Evolutionary conservation across 2,329 filamentous ascomycete species (phyloP).

Genomic region (Didymellaceae sp.): DNA sequence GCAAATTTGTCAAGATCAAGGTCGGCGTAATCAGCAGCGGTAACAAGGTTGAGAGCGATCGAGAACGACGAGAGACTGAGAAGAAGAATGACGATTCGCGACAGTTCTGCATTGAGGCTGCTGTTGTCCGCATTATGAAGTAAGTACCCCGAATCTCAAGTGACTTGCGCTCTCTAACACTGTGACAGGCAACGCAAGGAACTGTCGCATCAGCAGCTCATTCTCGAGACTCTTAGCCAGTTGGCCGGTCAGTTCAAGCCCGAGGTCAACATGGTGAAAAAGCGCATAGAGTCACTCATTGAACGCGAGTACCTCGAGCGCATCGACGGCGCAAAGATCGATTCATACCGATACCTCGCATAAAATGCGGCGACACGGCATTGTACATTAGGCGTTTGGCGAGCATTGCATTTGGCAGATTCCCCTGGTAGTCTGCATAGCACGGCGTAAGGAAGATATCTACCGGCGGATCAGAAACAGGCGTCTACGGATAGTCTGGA

Average conservation of each 20-base stretch:
- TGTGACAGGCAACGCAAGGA: slow-evolving; percentile 72
- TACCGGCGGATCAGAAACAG: background rate
- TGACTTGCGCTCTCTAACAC: slow-evolving; percentile 22
- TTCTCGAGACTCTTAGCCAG: slow-evolving; percentile 75
- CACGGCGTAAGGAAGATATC: slow-evolving; percentile 13
- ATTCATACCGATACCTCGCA: slow-evolving; percentile 75
- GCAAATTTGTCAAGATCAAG: slow-evolving; percentile 86
- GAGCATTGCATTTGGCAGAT: slow-evolving; percentile 19
- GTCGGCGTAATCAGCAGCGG: slow-evolving; percentile 80
- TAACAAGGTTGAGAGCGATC: slow-evolving; percentile 81
- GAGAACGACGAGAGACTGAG: slow-evolving; percentile 72
- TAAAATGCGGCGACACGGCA: slow-evolving; percentile 44
- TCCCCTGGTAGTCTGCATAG: slow-evolving; percentile 11
- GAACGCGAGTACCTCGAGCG: slow-evolving; percentile 79
- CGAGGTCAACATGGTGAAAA: slow-evolving; percentile 79
- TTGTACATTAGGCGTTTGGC: slow-evolving; percentile 14
- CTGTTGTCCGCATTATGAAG: slow-evolving; percentile 86
- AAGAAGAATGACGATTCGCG: slow-evolving; percentile 76
- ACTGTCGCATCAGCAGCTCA: slow-evolving; percentile 70
- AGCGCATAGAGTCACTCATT: slow-evolving; percentile 79
- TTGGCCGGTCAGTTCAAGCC: slow-evolving; percentile 74
- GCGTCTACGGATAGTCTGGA: slow-evolving; percentile 1
- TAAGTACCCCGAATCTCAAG: slow-evolving; percentile 54
- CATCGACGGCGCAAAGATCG: slow-evolving; percentile 67
- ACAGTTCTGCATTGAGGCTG: slow-evolving; percentile 75